These are phyloP conservation scores for Penicillium dipodomyicola DNA, from an alignment of 495 filamentous ascomycete genomes.

Conservation along the genomic window DNA sequence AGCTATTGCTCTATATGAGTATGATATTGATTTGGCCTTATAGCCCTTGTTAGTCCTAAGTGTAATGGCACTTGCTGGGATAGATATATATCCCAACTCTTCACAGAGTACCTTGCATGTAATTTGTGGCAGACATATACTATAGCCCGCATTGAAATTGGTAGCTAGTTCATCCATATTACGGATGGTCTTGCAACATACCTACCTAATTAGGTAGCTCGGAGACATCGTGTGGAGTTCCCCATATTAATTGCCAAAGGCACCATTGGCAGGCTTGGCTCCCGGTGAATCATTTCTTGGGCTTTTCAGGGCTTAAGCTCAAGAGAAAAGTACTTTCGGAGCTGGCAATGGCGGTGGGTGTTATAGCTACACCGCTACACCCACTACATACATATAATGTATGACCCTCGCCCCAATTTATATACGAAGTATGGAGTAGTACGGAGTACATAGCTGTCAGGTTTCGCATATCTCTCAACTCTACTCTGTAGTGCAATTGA, in stretches of 20 bases:
- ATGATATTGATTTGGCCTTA: not conserved
- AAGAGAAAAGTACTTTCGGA: not conserved
- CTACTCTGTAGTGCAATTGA: constrained; percentile 1
- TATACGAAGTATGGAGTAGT: too few species aligned
- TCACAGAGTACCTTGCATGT: not conserved
- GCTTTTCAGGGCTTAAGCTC: not conserved
- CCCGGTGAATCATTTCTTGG: not conserved
- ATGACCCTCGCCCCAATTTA: not conserved
- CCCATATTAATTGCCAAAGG: not conserved
- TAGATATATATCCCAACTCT: not conserved
- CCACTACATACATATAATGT: not conserved
- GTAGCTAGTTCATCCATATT: not conserved
- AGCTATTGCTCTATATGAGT: not conserved
- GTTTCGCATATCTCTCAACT: not conserved
- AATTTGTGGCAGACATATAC: not conserved
- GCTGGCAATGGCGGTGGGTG: not conserved
- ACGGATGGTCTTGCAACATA: not conserved
- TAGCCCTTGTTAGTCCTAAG: not conserved
- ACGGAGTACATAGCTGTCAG: not conserved
- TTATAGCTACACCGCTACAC: constrained; percentile 1
- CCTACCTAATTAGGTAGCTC: not conserved
- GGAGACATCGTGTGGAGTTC: not conserved
- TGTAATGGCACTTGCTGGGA: not conserved
- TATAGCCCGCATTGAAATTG: not conserved
- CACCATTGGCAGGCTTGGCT: not conserved